A percentile compares a stretch with the other conserved stretches of the same genome.
Evolutionary conservation across 805 yeast genomes (phyloP).

Genomic region (Saturnispora zaruensis): DNA sequence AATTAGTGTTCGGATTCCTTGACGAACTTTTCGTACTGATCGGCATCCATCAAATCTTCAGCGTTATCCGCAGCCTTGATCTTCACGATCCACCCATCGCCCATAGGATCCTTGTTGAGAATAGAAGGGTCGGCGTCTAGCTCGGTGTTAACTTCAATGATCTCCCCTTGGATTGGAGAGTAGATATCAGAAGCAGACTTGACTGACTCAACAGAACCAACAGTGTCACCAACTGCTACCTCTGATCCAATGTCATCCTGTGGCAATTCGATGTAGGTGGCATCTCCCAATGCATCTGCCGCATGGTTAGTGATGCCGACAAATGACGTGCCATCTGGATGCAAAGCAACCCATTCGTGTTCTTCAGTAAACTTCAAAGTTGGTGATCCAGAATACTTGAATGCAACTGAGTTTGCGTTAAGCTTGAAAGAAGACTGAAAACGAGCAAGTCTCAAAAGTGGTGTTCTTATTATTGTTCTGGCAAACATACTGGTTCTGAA

Average conservation of each 20-base stretch:
- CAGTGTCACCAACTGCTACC: conserved; percentile 63
- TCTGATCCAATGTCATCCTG: conserved; percentile 28
- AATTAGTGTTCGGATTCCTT: conserved; percentile 39
- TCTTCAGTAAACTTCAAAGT: conserved; percentile 67
- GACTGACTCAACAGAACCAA: conserved; percentile 92
- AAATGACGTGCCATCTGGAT: conserved; percentile 72
- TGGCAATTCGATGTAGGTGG: conserved; percentile 87
- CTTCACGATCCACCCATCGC: conserved; percentile 89
- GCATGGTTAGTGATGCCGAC: conserved; percentile 93
- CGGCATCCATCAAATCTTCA: conserved; percentile 45
- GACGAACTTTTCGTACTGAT: conserved; percentile 48
- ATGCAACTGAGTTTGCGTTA: conserved; percentile 26
- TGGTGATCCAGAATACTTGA: conserved; percentile 34
- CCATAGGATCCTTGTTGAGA: conserved; percentile 84
- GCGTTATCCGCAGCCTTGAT: conserved; percentile 41
- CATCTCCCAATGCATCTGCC: conserved; percentile 93
- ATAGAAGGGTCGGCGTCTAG: conserved; percentile 67
- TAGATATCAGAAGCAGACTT: conserved; percentile 91
- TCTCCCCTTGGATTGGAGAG: conserved; percentile 73
- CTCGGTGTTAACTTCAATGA: conserved; percentile 59
- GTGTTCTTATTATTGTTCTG: conserved; percentile 8
- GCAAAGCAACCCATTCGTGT: conserved; percentile 92
- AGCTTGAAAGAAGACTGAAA: conserved; percentile 20
- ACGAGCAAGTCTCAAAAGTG: conserved; percentile 18
- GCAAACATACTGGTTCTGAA: conserved; percentile 11